These are phyloP conservation scores for Cordyceps tenuipes DNA, from an alignment of 2,329 filamentous ascomycete genomes.

Conservation along the genomic window DNA sequence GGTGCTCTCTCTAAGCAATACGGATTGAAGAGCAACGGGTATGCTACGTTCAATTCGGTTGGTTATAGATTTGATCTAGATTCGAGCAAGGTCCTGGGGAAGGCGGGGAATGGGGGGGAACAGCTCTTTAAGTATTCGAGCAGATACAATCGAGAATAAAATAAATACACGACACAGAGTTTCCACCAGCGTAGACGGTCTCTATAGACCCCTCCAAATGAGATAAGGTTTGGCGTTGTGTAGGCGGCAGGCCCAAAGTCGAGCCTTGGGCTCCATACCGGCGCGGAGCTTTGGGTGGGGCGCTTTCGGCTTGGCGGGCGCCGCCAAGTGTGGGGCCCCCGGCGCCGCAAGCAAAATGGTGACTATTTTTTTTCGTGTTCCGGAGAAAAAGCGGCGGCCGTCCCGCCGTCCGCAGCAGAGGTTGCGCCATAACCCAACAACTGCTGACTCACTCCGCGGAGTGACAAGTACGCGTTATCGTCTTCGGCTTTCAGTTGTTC, in stretches of 20 bases:
- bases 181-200: background rate
- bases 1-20: background rate
- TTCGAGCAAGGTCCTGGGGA: background rate
- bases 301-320: background rate
- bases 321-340: too few relatives aligned
- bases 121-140: conserved; percentile 3
- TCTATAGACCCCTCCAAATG: background rate
- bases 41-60: background rate
- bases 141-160: background rate
- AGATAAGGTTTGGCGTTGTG: background rate
- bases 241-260: background rate
- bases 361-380: background rate
- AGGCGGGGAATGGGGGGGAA: background rate
- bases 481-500: background rate
- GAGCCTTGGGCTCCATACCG: background rate
- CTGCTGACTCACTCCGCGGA: background rate
- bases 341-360: background rate
- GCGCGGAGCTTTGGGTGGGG: background rate
- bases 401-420: background rate
- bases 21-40: background rate
- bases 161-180: background rate
- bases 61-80: background rate
- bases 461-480: too few relatives aligned
- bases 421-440: background rate
- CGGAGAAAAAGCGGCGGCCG: background rate